Conservation (phyloP, 352 stramenopile genomes). For the Globisporangium solare region DNA sequence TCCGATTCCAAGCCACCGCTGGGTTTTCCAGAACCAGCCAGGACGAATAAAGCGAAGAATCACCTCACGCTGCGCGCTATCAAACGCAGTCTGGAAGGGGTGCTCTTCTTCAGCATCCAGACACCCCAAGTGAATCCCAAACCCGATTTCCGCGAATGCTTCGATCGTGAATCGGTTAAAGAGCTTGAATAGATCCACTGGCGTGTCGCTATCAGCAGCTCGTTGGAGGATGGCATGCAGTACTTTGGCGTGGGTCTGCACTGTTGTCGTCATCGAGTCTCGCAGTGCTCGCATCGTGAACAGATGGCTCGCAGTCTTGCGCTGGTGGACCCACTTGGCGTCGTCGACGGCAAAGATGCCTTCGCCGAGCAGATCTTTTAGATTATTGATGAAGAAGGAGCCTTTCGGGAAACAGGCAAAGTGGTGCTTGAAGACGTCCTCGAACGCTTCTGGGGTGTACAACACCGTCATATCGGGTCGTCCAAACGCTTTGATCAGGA, state of each 20-base stretch:
- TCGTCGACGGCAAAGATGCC: conserved; percentile 53
- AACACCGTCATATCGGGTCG: conserved; percentile 29
- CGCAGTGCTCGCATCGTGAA: conserved; percentile 38
- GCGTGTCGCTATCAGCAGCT: conserved; percentile 11
- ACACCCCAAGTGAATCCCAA: conserved; percentile 42
- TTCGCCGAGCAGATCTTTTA: conserved; percentile 40
- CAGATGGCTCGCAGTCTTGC: conserved; percentile 47
- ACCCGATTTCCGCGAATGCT: conserved; percentile 50
- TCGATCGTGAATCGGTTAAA: conserved; percentile 43
- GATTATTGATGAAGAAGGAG: conserved; percentile 20
- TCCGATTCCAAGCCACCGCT: conserved; percentile 29
- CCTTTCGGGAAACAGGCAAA: conserved; percentile 76
- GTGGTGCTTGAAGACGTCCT: conserved; percentile 57
- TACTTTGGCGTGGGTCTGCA: conserved; percentile 27
- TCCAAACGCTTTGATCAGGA: conserved; percentile 26
- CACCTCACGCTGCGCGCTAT: conserved; percentile 16
- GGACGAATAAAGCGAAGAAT: no score
- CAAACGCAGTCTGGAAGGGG: conserved; percentile 47
- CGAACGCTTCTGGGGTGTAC: conserved; percentile 32
- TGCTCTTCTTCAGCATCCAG: conserved; percentile 35
- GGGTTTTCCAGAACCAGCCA: conserved; percentile 32
- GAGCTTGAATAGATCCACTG: conserved; percentile 34
- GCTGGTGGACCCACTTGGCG: conserved; percentile 45
- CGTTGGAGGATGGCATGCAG: conserved; percentile 24
- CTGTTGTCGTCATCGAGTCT: conserved; percentile 40